Conservation (phyloP, 1,284 basidiomycete species). For the Ganoderma resinaceum region DNA sequence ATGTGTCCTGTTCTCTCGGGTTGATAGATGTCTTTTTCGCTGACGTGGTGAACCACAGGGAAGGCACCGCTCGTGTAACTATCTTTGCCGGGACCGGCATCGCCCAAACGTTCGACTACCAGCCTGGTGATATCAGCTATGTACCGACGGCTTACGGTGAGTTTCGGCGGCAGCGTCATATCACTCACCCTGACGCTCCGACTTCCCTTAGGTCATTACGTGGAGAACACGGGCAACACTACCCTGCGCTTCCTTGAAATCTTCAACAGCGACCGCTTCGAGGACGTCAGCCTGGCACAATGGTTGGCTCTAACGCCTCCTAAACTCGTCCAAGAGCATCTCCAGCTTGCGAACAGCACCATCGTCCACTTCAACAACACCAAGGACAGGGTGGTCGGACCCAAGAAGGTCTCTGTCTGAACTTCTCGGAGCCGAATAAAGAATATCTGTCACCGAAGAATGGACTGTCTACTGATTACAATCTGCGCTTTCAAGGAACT, state of each 20-base stretch:
- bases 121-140: slow-evolving; percentile 71
- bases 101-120: slow-evolving; percentile 72
- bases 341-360: slow-evolving; percentile 56
- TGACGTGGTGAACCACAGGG: slow-evolving; percentile 39
- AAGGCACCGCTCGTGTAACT: slow-evolving; percentile 64
- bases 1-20: slow-evolving; percentile 10
- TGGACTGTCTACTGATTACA: neutral
- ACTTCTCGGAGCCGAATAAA: neutral
- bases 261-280: slow-evolving; percentile 62
- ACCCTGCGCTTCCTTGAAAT: slow-evolving; percentile 71
- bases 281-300: slow-evolving; percentile 68
- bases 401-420: slow-evolving; percentile 1
- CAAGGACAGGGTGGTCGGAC: slow-evolving; percentile 54
- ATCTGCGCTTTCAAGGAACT: neutral
- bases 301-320: slow-evolving; percentile 72
- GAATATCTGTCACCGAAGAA: neutral
- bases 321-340: slow-evolving; percentile 63
- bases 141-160: slow-evolving; percentile 60
- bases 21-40: neutral
- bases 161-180: slow-evolving; percentile 8
- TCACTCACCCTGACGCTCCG: neutral
- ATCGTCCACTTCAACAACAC: slow-evolving; percentile 58
- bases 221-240: slow-evolving; percentile 73
- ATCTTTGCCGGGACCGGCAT: slow-evolving; percentile 67
- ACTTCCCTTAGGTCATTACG: slow-evolving; percentile 59